Evolutionary conservation across 208 protist genomes (phyloP).

Genomic region (Acanthamoeba culbertsoni): DNA sequence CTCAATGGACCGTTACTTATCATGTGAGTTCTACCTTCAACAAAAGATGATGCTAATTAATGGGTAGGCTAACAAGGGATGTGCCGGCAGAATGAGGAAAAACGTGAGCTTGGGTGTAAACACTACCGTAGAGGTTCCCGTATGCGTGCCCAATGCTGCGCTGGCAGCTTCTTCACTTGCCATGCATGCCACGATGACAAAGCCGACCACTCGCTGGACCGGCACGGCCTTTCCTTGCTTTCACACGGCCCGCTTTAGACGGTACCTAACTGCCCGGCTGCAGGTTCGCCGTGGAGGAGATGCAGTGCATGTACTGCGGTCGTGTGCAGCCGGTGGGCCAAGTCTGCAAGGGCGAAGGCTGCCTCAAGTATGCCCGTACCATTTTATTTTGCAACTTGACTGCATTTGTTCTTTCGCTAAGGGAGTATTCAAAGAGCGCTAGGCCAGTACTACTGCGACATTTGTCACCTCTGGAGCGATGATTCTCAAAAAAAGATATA

Average conservation of each 20-base stretch:
- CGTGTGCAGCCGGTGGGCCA: neutral
- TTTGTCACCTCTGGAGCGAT: slow-evolving; percentile 14
- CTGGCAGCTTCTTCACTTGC: neutral
- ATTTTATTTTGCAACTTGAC: neutral
- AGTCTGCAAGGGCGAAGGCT: neutral
- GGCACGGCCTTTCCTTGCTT: neutral
- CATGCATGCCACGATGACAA: slow-evolving; percentile 25
- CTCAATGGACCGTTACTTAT: neutral
- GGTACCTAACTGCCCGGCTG: neutral
- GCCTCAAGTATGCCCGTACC: neutral
- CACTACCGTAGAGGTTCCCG: slow-evolving; percentile 1
- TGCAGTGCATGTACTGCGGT: slow-evolving; percentile 44
- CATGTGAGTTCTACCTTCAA: neutral
- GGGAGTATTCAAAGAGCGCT: neutral
- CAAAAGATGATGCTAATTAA: neutral
- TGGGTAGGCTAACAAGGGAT: too few species aligned
- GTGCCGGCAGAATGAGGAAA: neutral
- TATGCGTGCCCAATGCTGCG: neutral
- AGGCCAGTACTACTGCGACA: slow-evolving; percentile 17
- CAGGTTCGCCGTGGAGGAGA: neutral
- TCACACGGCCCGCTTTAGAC: neutral
- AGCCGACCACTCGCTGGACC: neutral
- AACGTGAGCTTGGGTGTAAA: neutral
- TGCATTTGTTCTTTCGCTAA: neutral
- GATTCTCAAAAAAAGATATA: neutral